phyloP scores from a whole-genome alignment of 1,284 basidiomycete species.

The Vanrija sp. region DNA sequence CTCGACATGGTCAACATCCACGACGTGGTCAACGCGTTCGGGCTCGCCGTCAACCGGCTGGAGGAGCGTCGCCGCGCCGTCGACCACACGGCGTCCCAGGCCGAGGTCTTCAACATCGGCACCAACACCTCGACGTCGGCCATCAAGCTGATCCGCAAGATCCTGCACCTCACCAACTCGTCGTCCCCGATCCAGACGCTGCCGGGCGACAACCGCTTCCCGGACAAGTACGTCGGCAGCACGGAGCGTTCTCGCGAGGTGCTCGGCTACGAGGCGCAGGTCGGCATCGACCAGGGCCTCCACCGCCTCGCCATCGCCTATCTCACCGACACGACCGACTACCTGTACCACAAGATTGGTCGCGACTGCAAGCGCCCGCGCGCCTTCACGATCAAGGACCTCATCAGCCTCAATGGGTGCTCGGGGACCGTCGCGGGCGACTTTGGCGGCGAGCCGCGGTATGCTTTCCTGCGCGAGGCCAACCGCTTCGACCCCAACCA shows the following conservation, averaged over 20 bases:
- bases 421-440: conserved; percentile 16
- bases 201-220: conserved; percentile 20
- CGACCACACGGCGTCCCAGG: background rate
- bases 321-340: conserved; percentile 8
- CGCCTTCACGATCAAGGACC: conserved; percentile 10
- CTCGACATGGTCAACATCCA: conserved; percentile 28
- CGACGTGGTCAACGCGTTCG: conserved; percentile 26
- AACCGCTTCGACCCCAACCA: conserved; percentile 3
- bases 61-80: background rate
- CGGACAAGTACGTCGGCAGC: conserved; percentile 20
- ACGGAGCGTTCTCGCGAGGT: conserved; percentile 8
- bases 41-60: conserved; percentile 16
- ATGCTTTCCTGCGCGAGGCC: conserved; percentile 5
- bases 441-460: conserved; percentile 9
- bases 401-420: conserved; percentile 23
- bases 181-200: conserved; percentile 26
- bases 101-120: conserved; percentile 28
- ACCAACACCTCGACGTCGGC: conserved; percentile 15
- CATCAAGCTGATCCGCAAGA: conserved; percentile 19
- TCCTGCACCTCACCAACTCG: conserved; percentile 24
- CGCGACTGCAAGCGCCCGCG: background rate
- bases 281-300: conserved; percentile 24
- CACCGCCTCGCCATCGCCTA: conserved; percentile 15
- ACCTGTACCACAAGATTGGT: conserved; percentile 5
- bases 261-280: conserved; percentile 19